A percentile compares a stretch with the other conserved stretches of the same genome.
These are phyloP conservation scores for Novymonas esmeraldas DNA, from an alignment of 208 protist species.

Conservation along the genomic window DNA sequence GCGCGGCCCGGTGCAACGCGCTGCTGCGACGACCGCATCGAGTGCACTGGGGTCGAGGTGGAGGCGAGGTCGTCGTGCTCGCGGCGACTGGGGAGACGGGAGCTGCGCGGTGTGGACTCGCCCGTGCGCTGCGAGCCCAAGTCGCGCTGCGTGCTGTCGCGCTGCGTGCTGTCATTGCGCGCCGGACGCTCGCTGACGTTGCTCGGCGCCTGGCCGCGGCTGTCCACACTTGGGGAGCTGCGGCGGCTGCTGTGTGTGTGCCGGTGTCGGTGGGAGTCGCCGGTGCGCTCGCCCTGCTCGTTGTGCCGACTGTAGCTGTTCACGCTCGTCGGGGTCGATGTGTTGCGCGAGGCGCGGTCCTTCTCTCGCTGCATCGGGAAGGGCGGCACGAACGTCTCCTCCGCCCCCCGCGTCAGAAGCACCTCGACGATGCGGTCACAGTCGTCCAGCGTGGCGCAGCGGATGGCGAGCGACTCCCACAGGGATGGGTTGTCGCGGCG, in stretches of 20 bases:
- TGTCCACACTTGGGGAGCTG: slow-evolving; percentile 6
- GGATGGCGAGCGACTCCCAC: slow-evolving; percentile 62
- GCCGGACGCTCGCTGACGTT: slow-evolving; percentile 24
- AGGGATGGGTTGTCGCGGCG: slow-evolving; percentile 37
- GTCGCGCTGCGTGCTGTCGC: slow-evolving; percentile 1
- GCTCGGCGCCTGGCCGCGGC: slow-evolving; percentile 11
- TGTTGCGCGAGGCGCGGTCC: slow-evolving; percentile 5
- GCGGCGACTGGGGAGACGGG: slow-evolving; percentile 32
- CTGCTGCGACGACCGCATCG: slow-evolving; percentile 37
- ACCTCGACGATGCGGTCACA: slow-evolving; percentile 54
- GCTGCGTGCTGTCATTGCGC: slow-evolving; percentile 6
- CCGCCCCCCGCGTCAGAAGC: slow-evolving; percentile 49
- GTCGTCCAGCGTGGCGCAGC: slow-evolving; percentile 34
- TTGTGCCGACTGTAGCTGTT: slow-evolving; percentile 36
- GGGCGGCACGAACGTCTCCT: slow-evolving; percentile 38
- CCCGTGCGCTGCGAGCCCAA: slow-evolving; percentile 25
- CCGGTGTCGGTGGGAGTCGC: slow-evolving; percentile 15
- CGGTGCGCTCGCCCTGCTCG: slow-evolving; percentile 24
- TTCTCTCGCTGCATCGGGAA: slow-evolving; percentile 11
- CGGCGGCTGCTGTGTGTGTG: slow-evolving; percentile 17
- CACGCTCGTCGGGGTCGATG: slow-evolving; percentile 23
- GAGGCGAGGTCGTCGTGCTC: slow-evolving; percentile 31
- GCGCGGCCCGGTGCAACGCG: slow-evolving; percentile 23
- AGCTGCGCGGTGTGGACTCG: slow-evolving; percentile 36
- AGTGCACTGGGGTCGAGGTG: slow-evolving; percentile 29